Evolutionary conservation across 208 protist species (phyloP).

Genomic region (Strigomonas galati): DNA sequence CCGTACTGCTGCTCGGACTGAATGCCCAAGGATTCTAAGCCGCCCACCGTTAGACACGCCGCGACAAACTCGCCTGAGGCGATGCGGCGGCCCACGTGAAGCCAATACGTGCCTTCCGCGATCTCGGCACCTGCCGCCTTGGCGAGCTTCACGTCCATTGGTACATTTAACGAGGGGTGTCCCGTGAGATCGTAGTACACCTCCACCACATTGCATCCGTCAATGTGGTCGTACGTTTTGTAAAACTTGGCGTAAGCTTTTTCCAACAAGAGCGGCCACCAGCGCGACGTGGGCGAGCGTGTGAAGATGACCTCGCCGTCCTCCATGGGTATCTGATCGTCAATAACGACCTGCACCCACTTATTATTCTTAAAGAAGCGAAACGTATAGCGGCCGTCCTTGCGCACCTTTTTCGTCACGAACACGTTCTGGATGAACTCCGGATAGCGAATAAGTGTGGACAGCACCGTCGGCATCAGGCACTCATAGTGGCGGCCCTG

Average conservation of each 20-base stretch:
- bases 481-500: slow-evolving; percentile 83
- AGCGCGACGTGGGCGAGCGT: slow-evolving; percentile 62
- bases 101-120: slow-evolving; percentile 45
- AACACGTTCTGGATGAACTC: slow-evolving; percentile 77
- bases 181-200: slow-evolving; percentile 80
- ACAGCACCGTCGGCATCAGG: slow-evolving; percentile 66
- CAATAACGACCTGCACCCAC: slow-evolving; percentile 76
- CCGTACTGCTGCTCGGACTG: slow-evolving; percentile 78
- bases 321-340: slow-evolving; percentile 62
- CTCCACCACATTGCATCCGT: slow-evolving; percentile 71
- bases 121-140: slow-evolving; percentile 30
- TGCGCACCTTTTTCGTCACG: slow-evolving; percentile 69
- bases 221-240: slow-evolving; percentile 57
- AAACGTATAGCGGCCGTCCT: slow-evolving; percentile 82
- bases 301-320: slow-evolving; percentile 51
- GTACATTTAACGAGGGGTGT: slow-evolving; percentile 63
- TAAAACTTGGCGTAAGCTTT: slow-evolving; percentile 92
- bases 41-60: slow-evolving; percentile 47
- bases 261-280: slow-evolving; percentile 85
- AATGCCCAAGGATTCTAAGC: slow-evolving; percentile 64
- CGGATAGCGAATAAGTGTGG: slow-evolving; percentile 59
- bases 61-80: slow-evolving; percentile 49
- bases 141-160: slow-evolving; percentile 52
- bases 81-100: slow-evolving; percentile 62
- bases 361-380: slow-evolving; percentile 61